Evolutionary conservation across 495 filamentous ascomycete species (phyloP), one percentile per base, ranked within the genome.

Genomic region (Letharia columbiana): DNA sequence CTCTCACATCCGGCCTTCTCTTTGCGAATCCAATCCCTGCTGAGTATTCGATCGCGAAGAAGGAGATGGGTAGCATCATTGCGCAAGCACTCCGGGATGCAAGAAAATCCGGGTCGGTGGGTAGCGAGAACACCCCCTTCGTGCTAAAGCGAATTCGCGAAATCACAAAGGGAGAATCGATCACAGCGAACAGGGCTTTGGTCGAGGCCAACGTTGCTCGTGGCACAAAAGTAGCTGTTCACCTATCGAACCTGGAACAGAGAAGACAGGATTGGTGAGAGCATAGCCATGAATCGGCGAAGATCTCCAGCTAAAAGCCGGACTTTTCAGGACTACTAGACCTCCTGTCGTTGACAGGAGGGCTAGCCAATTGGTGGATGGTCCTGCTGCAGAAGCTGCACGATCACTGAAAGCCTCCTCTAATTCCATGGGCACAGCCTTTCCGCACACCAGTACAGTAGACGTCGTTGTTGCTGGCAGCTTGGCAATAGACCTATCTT

Each of bases 381-480:
- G 23, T 31, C 15, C 35, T 37, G 20, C 1, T 13, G 11, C 23
- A 49, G 50, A 28, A 35, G 35, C 54, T 35, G 18, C 28, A 64
- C 42, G 17, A 23, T 41, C 15, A 37, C 13, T 50, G 33, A 4
- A 44, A 8, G 3, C 10, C 13, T 39, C 15, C 45, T 56, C 60
- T 17, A 10, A 20, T 20, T 8, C 31, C 4, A 50, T 56, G 28
- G 11, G 49, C 42, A 23, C 10, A 45, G n/a, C 41, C 17, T n/a
- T 28, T 23, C 11, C 28, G 18, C n/a, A 41, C 28, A 49, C 20
- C 41, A 63, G 75, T 35, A 50, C 70, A 60, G 78, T 78, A 42
- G 87, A 91, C 66, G 79, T 97, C n/a, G 73, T 96, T 33, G 91
- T 97, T 45, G 91, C 92, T 49, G 94, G 94, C 47, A 91, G 91